Evolutionary conservation across 805 yeast species (phyloP), one percentile per base, ranked within the genome.

Genomic region (Candida argentea): DNA sequence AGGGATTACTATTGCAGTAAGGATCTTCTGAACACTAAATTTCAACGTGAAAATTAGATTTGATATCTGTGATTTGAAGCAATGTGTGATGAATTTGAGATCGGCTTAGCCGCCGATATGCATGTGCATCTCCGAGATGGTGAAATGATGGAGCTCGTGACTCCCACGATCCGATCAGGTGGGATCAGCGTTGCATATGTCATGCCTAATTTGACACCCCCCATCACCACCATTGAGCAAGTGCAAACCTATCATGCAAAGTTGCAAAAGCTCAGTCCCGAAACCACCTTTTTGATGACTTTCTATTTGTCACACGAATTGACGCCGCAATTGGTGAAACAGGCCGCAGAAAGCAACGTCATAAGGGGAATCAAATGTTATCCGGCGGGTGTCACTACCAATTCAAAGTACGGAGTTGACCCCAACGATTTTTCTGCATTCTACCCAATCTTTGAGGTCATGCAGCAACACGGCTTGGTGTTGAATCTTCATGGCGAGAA

Each of bases 341-440:
- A 73, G 37, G 97, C 96, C 20, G 93, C 87, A 5, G 48, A 63
- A 31, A 44, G 56, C 11, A 76, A 76, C 2, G 75, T 73, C 21
- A 75, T 89, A 31, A 65, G 75, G 17, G 99, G 99, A 32, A 84
- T 91, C 40, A 91, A 91, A 54, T 86, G 95, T 51, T 91, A 91
- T 52, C 99, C 99, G 23, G 96, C 97, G 2, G 99, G 99, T 25
- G 99, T 91, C 18, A 91, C 99, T n/a, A 91, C 99, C 22, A 91
- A 91, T 59, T 85, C 95, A 6, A 55, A 70, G 27, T 82, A 78
- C 3, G 98, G 98, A 28, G 95, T 91, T 14, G 91, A 82, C 51
- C 93, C 93, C 14, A 84, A 86, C 43, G 94, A 89, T 46, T 91
- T 91, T 55, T 70, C 79, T 26, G 75, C 69, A 5, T 91, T 87